A percentile compares a stretch with the other conserved stretches of the same genome.
Evolutionary conservation across 106 monocot species (phyloP).

Genomic region (Dendrobium chrysotoxum): DNA sequence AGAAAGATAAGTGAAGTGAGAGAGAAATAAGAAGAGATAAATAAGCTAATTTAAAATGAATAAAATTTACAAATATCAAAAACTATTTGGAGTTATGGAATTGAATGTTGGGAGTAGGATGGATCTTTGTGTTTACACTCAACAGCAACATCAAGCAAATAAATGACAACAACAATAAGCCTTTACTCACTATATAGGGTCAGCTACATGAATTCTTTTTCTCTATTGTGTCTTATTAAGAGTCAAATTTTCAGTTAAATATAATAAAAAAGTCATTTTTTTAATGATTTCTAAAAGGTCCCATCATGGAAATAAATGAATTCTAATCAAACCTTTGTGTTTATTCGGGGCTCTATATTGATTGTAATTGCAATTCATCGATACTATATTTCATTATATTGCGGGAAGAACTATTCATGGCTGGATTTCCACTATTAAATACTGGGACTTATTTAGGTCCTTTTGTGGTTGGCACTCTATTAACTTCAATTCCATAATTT

Average conservation of each 20-base stretch:
- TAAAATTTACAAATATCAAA: neutral
- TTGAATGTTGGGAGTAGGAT: neutral
- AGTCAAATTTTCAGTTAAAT: no score
- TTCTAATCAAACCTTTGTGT: no score
- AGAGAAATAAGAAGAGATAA: no score
- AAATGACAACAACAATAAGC: neutral
- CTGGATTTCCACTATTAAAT: neutral
- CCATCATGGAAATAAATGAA: neutral
- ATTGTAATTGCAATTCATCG: neutral
- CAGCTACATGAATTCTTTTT: no score
- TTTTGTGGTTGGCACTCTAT: neutral
- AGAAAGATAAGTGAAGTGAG: neutral
- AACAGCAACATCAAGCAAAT: neutral
- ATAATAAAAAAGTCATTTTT: no score
- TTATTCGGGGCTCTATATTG: neutral
- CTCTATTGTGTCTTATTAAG: no score
- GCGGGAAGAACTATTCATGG: neutral
- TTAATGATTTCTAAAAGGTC: no score
- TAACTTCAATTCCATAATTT: neutral
- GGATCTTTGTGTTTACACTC: neutral
- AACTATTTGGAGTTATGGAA: neutral
- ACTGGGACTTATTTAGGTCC: neutral
- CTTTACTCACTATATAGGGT: no score
- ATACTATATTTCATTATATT: neutral
- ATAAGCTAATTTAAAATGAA: neutral